These are phyloP conservation scores for Leccinum boreale DNA, from an alignment of 768 basidiomycete genomes.

Conservation along the genomic window DNA sequence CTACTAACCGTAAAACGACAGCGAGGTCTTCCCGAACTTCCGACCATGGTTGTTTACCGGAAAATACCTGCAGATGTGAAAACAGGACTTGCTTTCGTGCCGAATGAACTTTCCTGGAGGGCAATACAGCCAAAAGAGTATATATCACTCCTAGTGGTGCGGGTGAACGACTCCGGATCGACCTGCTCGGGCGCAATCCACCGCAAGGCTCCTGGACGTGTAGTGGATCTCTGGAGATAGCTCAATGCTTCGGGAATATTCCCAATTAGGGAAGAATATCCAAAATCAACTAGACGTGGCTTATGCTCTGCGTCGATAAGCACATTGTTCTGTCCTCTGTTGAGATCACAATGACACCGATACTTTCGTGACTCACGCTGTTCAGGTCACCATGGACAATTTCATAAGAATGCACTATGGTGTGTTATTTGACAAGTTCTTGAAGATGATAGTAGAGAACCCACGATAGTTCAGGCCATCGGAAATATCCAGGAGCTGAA, in stretches of 20 bases:
- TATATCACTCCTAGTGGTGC: neutral
- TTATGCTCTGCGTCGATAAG: neutral
- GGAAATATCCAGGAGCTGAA: neutral
- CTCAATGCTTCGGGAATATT: neutral
- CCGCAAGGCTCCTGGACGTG: neutral
- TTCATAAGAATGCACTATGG: neutral
- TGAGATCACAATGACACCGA: neutral
- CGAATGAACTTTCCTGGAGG: neutral
- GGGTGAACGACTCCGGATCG: neutral
- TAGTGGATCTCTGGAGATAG: neutral
- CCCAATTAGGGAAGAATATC: neutral
- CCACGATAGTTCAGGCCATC: neutral
- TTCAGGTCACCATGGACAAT: slow-evolving; percentile 2
- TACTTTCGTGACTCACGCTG: neutral
- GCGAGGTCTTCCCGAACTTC: neutral
- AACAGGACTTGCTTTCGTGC: neutral
- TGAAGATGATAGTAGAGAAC: neutral
- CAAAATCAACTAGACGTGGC: neutral
- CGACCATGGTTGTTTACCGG: neutral
- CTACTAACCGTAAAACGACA: neutral
- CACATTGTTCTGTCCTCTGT: neutral
- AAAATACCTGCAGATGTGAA: neutral
- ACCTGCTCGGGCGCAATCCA: neutral
- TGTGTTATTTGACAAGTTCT: neutral
- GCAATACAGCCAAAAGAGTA: neutral